Evolutionary conservation across 352 stramenopile species (phyloP).

Genomic region (Pelagophyceae sp.): DNA sequence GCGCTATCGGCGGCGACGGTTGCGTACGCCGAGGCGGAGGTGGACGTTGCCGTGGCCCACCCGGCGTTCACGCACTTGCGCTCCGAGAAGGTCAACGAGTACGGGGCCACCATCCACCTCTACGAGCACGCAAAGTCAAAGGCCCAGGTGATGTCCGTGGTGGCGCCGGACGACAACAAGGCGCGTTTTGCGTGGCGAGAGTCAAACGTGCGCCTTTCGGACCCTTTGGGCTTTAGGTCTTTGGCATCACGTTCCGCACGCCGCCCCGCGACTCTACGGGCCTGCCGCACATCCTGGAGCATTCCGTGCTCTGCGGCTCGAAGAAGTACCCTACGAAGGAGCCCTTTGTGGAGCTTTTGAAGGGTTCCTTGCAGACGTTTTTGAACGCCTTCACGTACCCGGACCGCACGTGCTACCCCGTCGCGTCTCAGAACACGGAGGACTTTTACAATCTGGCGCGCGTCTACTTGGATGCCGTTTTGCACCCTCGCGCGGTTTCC

Average conservation of each 20-base stretch:
- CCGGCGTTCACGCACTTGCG: slow-evolving; percentile 58
- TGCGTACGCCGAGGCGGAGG: too few species aligned
- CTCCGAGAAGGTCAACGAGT: slow-evolving; percentile 58
- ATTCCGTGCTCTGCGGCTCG: slow-evolving; percentile 83
- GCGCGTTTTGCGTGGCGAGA: neutral
- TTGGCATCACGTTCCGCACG: slow-evolving; percentile 92
- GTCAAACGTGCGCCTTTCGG: too few species aligned
- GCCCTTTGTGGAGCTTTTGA: slow-evolving; percentile 97
- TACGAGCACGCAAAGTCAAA: slow-evolving; percentile 39
- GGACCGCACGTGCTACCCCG: slow-evolving; percentile 98
- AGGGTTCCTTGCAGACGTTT: slow-evolving; percentile 95
- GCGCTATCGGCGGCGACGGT: too few species aligned
- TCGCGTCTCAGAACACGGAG: slow-evolving; percentile 88
- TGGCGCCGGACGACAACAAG: slow-evolving; percentile 64
- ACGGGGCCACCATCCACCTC: slow-evolving; percentile 23
- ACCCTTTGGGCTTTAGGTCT: too few species aligned
- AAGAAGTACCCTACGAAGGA: slow-evolving; percentile 94
- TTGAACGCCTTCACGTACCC: slow-evolving; percentile 98
- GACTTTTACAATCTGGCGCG: slow-evolving; percentile 94
- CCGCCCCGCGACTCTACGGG: slow-evolving; percentile 86
- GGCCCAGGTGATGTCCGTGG: slow-evolving; percentile 33
- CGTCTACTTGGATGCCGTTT: slow-evolving; percentile 93
- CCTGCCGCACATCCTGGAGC: slow-evolving; percentile 96
- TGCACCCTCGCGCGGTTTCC: slow-evolving; percentile 76
- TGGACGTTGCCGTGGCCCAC: slow-evolving; percentile 48